These are phyloP conservation scores for Apiospora marii DNA, from an alignment of 2,329 filamentous ascomycete genomes.

Conservation along the genomic window DNA sequence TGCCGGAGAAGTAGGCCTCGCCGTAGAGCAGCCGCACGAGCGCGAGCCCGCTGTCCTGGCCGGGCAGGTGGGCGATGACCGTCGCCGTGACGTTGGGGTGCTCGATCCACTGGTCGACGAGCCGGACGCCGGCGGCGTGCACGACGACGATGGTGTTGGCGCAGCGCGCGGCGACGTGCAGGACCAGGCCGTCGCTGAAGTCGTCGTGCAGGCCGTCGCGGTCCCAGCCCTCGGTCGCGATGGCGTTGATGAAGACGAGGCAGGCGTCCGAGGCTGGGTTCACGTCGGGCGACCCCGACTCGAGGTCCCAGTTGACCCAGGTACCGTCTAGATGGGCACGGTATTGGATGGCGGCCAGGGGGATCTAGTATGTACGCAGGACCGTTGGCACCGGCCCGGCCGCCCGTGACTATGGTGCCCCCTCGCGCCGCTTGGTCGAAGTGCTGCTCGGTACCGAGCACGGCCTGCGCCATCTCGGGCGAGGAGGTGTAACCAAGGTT, in stretches of 20 bases:
- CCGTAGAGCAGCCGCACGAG: constrained; percentile 66
- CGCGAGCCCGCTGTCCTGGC: constrained; percentile 69
- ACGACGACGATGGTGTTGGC: constrained; percentile 69
- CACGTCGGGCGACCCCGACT: constrained; percentile 52
- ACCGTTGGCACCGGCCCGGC: constrained; percentile 58
- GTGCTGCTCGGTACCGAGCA: constrained; percentile 50
- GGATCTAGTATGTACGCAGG: constrained; percentile 61
- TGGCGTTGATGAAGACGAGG: constrained; percentile 70
- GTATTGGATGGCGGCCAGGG: constrained; percentile 62
- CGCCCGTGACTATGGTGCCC: constrained; percentile 60
- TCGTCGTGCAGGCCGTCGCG: constrained; percentile 73
- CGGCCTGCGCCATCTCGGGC: constrained; percentile 53
- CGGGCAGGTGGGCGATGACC: constrained; percentile 69
- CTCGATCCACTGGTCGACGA: constrained; percentile 70
- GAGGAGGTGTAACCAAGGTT: constrained; percentile 57
- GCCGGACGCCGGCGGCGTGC: constrained; percentile 67
- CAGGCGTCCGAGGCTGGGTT: constrained; percentile 67
- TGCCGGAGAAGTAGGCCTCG: constrained; percentile 60
- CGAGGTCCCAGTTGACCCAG: constrained; percentile 65
- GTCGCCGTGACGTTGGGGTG: constrained; percentile 71
- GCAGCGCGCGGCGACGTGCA: constrained; percentile 66
- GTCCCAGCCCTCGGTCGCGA: constrained; percentile 80
- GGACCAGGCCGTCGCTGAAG: constrained; percentile 66
- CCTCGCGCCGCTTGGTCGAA: constrained; percentile 59
- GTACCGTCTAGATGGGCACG: constrained; percentile 62